Conservation (phyloP, 2,329 filamentous ascomycete species). For the Pezicula neosporulosa region DNA sequence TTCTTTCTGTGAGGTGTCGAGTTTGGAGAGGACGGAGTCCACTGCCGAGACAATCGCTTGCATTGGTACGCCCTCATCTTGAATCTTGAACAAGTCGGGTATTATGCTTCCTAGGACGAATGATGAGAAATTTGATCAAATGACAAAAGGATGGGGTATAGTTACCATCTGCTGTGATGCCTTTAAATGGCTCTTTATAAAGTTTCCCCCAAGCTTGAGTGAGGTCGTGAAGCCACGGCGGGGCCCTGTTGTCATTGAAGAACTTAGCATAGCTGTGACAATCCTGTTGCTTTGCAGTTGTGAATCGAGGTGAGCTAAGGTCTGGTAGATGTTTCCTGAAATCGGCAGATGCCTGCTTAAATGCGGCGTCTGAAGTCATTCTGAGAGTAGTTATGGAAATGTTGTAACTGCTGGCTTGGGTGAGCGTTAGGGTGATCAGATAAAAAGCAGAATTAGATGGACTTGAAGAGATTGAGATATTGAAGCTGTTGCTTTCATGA, state of each 20-base stretch:
- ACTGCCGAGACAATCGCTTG: slow-evolving; percentile 46
- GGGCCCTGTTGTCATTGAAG: slow-evolving; percentile 55
- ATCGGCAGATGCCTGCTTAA: slow-evolving; percentile 16
- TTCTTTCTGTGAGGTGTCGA: slow-evolving; percentile 3
- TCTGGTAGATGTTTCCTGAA: slow-evolving; percentile 63
- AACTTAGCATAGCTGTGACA: slow-evolving; percentile 57
- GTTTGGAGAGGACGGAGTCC: slow-evolving; percentile 4
- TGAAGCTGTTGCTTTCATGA: no score
- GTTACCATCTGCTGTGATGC: slow-evolving; percentile 12
- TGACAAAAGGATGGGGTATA: neutral
- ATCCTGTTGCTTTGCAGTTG: slow-evolving; percentile 58
- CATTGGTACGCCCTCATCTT: slow-evolving; percentile 11
- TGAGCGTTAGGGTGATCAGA: no score
- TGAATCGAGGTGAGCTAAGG: slow-evolving; percentile 57
- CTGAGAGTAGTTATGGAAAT: no score
- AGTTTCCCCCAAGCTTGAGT: slow-evolving; percentile 71
- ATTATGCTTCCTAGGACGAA: slow-evolving; percentile 33
- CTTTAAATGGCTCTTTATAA: slow-evolving; percentile 31
- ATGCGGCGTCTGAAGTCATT: neutral
- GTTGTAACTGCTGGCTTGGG: no score
- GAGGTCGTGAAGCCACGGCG: slow-evolving; percentile 64
- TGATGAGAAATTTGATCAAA: slow-evolving; percentile 57
- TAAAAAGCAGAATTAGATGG: no score
- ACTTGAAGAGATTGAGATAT: no score
- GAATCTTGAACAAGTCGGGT: slow-evolving; percentile 5